Conservation (phyloP, 768 basidiomycete species). For the Boletus insuetus region DNA sequence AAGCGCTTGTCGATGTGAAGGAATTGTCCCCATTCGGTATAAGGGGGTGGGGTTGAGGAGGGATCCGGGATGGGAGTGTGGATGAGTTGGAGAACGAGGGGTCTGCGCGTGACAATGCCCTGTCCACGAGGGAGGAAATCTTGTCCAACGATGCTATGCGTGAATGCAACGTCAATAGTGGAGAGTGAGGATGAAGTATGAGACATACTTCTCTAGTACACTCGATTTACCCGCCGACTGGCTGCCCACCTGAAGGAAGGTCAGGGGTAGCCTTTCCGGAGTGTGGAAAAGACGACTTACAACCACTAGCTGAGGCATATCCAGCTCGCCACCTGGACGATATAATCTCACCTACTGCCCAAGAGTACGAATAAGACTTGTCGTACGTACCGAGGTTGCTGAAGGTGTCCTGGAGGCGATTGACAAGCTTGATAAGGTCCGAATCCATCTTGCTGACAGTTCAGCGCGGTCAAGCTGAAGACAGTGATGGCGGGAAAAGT, state of each 20-base stretch:
- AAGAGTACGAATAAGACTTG: background rate
- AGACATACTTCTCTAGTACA: constrained; percentile 87
- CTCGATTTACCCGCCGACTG: constrained; percentile 97
- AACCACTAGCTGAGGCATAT: constrained; percentile 89
- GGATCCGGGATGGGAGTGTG: constrained; percentile 72
- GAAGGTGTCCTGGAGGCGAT: constrained; percentile 93
- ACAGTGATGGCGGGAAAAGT: constrained; percentile 4
- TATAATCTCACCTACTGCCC: constrained; percentile 9
- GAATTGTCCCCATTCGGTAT: constrained; percentile 94
- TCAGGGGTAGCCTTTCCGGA: background rate
- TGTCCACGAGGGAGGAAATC: constrained; percentile 86
- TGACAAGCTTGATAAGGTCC: constrained; percentile 91
- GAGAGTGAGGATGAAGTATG: constrained; percentile 1
- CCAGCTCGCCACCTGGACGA: constrained; percentile 75
- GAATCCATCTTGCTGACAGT: constrained; percentile 68
- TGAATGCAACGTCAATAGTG: background rate
- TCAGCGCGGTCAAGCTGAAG: background rate
- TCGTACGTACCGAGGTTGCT: constrained; percentile 70
- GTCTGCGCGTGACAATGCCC: constrained; percentile 95
- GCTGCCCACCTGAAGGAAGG: constrained; percentile 72
- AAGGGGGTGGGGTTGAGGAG: constrained; percentile 41
- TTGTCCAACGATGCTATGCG: constrained; percentile 82
- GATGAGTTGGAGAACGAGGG: constrained; percentile 92
- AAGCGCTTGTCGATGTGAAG: constrained; percentile 94
- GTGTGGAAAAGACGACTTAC: constrained; percentile 44